phyloP scores from a whole-genome alignment of 2,329 filamentous ascomycete species.

The Emmonsiellopsis sp. region DNA sequence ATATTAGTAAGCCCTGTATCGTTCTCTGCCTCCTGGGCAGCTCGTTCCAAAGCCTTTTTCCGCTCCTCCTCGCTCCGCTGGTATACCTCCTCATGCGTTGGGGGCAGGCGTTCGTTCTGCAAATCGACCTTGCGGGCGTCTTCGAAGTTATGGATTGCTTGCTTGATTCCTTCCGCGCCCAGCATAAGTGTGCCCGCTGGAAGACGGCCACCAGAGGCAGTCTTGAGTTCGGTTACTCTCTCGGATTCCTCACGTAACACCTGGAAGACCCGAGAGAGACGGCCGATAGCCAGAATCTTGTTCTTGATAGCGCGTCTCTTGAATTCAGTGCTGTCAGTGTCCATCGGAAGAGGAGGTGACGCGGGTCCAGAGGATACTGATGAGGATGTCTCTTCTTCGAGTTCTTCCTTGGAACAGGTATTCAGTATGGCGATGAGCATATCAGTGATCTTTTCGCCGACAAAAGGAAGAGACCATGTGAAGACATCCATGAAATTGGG shows the following conservation, averaged over 20 bases:
- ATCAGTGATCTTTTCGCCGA: conserved; percentile 97
- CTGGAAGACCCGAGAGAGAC: conserved; percentile 95
- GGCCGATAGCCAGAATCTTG: conserved; percentile 96
- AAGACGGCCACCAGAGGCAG: conserved; percentile 81
- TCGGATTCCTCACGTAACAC: conserved; percentile 96
- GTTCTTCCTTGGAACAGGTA: conserved; percentile 97
- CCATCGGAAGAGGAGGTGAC: conserved; percentile 63
- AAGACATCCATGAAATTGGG: conserved; percentile 99
- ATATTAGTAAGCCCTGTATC: conserved; percentile 79
- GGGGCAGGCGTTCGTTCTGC: conserved; percentile 90
- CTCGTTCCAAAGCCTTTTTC: conserved; percentile 74
- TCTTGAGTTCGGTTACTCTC: conserved; percentile 94
- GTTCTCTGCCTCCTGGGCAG: conserved; percentile 81
- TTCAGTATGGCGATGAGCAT: conserved; percentile 99
- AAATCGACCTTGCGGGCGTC: conserved; percentile 94
- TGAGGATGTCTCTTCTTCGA: conserved; percentile 77
- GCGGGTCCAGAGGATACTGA: conserved; percentile 61
- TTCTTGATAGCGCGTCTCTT: conserved; percentile 98
- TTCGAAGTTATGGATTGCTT: conserved; percentile 93
- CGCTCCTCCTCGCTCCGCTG: conserved; percentile 74
- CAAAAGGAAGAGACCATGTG: conserved; percentile 98
- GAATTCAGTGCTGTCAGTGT: conserved; percentile 82
- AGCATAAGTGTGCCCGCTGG: conserved; percentile 96
- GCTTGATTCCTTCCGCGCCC: conserved; percentile 95
- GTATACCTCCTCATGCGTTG: conserved; percentile 82